Evolutionary conservation across 148 eudicot species (phyloP).

Genomic region (Linanthus parryae): DNA sequence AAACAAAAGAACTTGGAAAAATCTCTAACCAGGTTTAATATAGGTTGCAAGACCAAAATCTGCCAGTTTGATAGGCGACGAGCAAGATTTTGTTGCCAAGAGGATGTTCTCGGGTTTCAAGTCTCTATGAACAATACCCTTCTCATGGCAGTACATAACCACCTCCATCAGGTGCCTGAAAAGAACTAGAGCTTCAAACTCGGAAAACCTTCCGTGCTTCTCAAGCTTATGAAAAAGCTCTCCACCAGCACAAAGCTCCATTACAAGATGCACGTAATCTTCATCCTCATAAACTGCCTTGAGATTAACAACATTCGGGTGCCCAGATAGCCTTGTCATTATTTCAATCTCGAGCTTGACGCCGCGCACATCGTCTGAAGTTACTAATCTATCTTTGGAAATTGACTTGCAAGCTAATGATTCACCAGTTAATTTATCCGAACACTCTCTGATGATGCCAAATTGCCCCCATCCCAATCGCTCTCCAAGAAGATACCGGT

Average conservation of each 20-base stretch:
- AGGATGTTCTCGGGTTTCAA: constrained; percentile 88
- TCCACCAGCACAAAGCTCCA: constrained; percentile 95
- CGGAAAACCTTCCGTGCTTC: constrained; percentile 58
- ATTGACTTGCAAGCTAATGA: constrained; percentile 79
- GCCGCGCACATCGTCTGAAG: constrained; percentile 53
- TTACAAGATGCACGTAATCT: constrained; percentile 70
- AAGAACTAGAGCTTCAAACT: constrained; percentile 51
- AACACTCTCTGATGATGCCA: constrained; percentile 67
- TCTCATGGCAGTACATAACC: constrained; percentile 69
- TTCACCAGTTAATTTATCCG: constrained; percentile 61
- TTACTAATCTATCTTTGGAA: constrained; percentile 66
- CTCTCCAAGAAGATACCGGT: constrained; percentile 48
- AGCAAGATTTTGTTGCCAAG: constrained; percentile 53
- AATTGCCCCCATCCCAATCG: constrained; percentile 85
- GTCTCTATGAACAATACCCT: constrained; percentile 88
- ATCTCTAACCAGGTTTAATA: constrained; percentile 62
- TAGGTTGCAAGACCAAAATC: constrained; percentile 96
- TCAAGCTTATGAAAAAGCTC: constrained; percentile 79
- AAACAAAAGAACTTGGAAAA: too few relatives aligned
- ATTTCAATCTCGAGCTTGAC: constrained; percentile 86
- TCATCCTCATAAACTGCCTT: constrained; percentile 90
- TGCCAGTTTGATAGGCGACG: constrained; percentile 80
- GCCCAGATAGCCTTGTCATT: constrained; percentile 68
- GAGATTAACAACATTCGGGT: constrained; percentile 68
- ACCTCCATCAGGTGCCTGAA: constrained; percentile 78